These are phyloP conservation scores for Apiospora kogelbergensis DNA, from an alignment of 2,329 filamentous ascomycete species.

Conservation along the genomic window DNA sequence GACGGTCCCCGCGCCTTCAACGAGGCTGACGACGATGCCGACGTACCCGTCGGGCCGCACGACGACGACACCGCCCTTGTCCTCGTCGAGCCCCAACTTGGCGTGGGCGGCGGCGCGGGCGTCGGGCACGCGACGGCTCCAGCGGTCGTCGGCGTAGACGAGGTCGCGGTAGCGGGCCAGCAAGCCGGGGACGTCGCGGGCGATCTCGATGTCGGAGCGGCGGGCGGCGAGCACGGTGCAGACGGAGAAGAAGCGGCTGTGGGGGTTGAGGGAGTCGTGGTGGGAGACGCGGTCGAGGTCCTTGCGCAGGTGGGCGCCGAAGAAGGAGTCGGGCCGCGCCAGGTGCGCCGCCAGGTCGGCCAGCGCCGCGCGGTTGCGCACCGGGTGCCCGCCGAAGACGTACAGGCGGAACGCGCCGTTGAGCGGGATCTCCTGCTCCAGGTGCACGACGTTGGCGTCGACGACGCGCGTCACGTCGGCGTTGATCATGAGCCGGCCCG, in stretches of 20 bases:
- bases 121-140: conserved; percentile 67
- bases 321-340: conserved; percentile 69
- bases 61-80: conserved; percentile 76
- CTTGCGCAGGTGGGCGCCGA: conserved; percentile 60
- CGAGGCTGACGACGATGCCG: conserved; percentile 70
- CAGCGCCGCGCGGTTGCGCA: conserved; percentile 61
- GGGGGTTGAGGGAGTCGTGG: conserved; percentile 82
- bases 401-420: conserved; percentile 89
- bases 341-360: conserved; percentile 68
- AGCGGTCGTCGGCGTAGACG: conserved; percentile 82
- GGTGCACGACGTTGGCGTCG: conserved; percentile 85
- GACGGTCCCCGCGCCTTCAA: conserved; percentile 74
- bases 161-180: conserved; percentile 78
- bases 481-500: conserved; percentile 75
- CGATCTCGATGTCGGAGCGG: conserved; percentile 71
- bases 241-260: conserved; percentile 79
- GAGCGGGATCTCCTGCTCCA: conserved; percentile 85
- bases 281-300: conserved; percentile 66
- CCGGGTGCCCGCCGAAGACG: conserved; percentile 74
- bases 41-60: conserved; percentile 88
- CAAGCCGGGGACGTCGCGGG: conserved; percentile 65
- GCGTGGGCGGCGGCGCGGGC: conserved; percentile 76
- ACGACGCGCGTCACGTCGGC: conserved; percentile 82
- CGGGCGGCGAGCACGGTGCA: conserved; percentile 72
- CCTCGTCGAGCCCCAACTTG: conserved; percentile 78